Percentiles rank a stretch among this genome's conserved stretches.
Conservation (phyloP, 768 basidiomycete species). For the Leccinum pellstonianum region DNA sequence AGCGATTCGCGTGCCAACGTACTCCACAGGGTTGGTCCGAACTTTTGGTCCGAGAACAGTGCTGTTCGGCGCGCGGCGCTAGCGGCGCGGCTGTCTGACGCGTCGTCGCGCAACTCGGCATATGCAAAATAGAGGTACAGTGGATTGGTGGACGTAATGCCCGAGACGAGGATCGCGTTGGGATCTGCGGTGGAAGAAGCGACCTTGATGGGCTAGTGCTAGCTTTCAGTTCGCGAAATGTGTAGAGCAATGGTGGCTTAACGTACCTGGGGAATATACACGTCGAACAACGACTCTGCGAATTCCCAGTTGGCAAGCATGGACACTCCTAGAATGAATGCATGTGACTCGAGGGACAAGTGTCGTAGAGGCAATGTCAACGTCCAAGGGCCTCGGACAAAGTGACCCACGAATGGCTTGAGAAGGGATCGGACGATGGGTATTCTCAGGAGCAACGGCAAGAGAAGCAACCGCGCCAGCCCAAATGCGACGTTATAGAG, state of each 20-base stretch:
- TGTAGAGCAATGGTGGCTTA: not conserved
- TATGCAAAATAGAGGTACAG: slow-evolving; percentile 66
- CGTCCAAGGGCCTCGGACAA: slow-evolving; percentile 56
- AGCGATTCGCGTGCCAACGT: slow-evolving; percentile 58
- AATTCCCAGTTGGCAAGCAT: slow-evolving; percentile 65
- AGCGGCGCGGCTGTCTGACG: slow-evolving; percentile 41
- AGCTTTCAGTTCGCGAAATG: slow-evolving; percentile 2
- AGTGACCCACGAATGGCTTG: slow-evolving; percentile 64
- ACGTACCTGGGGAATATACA: slow-evolving; percentile 53
- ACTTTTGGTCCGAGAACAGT: slow-evolving; percentile 69
- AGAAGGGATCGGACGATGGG: slow-evolving; percentile 52
- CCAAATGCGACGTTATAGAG: slow-evolving; percentile 47
- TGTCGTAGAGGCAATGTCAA: slow-evolving; percentile 49
- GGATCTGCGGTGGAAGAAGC: slow-evolving; percentile 49
- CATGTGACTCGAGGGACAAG: slow-evolving; percentile 42
- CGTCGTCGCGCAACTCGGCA: slow-evolving; percentile 54
- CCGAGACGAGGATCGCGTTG: slow-evolving; percentile 58
- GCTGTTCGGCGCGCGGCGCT: slow-evolving; percentile 48
- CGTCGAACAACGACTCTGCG: slow-evolving; percentile 58
- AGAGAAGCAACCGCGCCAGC: slow-evolving; percentile 39
- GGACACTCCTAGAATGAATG: slow-evolving; percentile 50
- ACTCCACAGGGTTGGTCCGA: slow-evolving; percentile 62
- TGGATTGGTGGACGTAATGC: slow-evolving; percentile 51
- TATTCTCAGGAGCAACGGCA: slow-evolving; percentile 54
- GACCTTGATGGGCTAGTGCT: slow-evolving; percentile 46